A percentile compares a stretch with the other conserved stretches of the same genome.
phyloP scores from a whole-genome alignment of 1,284 basidiomycete species.

The Ceratobasidium sp. region DNA sequence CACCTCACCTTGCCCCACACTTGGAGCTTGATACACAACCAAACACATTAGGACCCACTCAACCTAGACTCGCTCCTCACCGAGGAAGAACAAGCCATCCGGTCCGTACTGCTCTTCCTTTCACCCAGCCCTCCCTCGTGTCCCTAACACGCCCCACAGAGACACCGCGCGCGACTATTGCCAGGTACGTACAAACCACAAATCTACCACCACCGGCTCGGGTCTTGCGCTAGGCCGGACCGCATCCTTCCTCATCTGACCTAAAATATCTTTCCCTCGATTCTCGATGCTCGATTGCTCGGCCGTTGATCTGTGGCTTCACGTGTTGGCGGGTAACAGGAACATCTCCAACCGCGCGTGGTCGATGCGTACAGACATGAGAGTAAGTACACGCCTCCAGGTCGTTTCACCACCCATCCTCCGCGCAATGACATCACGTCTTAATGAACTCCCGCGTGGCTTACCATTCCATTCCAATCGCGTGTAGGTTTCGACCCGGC shows the following conservation, averaged over 20 bases:
- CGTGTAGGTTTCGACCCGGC: conserved; percentile 77
- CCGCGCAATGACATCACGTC: conserved; percentile 3
- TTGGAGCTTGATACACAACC: conserved; percentile 26
- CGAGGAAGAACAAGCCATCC: conserved; percentile 90
- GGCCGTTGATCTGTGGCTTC: background rate
- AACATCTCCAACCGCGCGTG: conserved; percentile 84
- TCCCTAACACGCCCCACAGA: no score
- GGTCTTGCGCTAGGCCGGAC: no score
- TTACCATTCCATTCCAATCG: no score
- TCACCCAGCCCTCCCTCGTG: no score
- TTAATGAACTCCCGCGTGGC: conserved; percentile 7
- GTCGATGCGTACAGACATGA: conserved; percentile 89
- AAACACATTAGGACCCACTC: conserved; percentile 72
- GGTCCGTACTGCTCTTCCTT: conserved; percentile 62
- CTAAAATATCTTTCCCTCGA: no score
- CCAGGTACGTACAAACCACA: conserved; percentile 62
- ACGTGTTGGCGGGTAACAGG: conserved; percentile 59
- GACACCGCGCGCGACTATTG: conserved; percentile 88
- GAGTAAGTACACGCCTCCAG: conserved; percentile 59
- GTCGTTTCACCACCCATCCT: conserved; percentile 14
- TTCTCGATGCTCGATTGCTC: no score
- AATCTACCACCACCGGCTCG: conserved; percentile 20
- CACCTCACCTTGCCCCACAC: background rate
- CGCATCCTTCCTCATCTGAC: no score
- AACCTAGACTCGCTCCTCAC: conserved; percentile 80